Conservation (phyloP, 2,329 filamentous ascomycete species). For the Xylaria digitata region DNA sequence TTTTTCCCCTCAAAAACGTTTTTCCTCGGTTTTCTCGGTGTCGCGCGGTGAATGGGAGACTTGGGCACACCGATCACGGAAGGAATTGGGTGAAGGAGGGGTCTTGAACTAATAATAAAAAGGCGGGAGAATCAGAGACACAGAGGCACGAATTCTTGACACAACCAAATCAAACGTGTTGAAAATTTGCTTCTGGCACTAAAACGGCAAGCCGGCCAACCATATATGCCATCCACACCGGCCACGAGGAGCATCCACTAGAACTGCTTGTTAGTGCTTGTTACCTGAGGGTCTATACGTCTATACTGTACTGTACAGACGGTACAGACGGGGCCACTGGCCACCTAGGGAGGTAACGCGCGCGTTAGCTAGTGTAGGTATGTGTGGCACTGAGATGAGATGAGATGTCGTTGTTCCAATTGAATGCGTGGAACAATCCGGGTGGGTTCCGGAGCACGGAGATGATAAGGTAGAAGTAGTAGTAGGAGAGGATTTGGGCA, state of each 20-base stretch:
- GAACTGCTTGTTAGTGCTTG: constrained; percentile 23
- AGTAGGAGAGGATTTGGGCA: constrained; percentile 17
- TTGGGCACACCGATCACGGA: constrained; percentile 48
- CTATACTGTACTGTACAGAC: constrained; percentile 15
- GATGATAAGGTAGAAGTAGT: constrained; percentile 7
- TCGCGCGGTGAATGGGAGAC: constrained; percentile 38
- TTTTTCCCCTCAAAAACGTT: constrained; percentile 5
- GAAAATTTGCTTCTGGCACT: constrained; percentile 43
- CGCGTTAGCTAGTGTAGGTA: not conserved
- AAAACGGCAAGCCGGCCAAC: constrained; percentile 38
- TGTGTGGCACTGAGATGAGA: not conserved
- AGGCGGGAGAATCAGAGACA: constrained; percentile 35
- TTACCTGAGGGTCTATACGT: not conserved
- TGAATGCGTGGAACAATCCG: constrained; percentile 6
- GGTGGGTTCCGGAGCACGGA: constrained; percentile 2
- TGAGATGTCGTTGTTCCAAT: constrained; percentile 24
- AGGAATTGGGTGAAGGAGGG: constrained; percentile 47
- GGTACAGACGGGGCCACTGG: constrained; percentile 5
- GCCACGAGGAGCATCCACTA: constrained; percentile 32
- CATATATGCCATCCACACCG: constrained; percentile 31
- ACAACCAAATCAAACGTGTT: constrained; percentile 33
- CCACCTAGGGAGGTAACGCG: too few relatives aligned
- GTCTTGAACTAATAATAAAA: constrained; percentile 46
- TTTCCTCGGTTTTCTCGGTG: constrained; percentile 23
- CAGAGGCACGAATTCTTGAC: constrained; percentile 23